Evolutionary conservation across 176 grass and related monocot genomes (phyloP), one percentile per base, ranked within the genome.

Genomic region (Thalia dealbata): DNA sequence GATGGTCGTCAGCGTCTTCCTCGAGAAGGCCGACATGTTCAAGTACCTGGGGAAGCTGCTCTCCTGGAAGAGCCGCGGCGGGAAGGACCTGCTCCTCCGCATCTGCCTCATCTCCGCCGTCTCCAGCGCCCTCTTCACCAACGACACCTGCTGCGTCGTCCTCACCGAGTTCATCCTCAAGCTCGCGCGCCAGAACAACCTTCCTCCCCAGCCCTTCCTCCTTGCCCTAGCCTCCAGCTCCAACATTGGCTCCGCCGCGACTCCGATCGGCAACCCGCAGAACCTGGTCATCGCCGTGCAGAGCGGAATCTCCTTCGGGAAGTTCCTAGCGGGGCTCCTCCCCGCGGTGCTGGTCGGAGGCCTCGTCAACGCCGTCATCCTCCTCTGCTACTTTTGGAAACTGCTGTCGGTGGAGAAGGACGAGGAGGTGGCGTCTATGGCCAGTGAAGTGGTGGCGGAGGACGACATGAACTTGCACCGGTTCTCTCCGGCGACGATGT

Each of bases 221-320:
- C 79, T 97, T 0, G 93, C 89, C 3, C 85, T 97, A 0, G 93
- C 93, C 14, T 96, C 89, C 2, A 82, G 82, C 61, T 90, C 93
- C 26, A 97, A 97, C 73, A 92, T 97, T 75, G 93, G 93, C 0
- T 92, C 89, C 0, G 89, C 93, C 0, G 73, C 89, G 0, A 97
- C 93, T 19, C 93, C 93, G 16, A 97, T 97, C 65, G 93, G 93
- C 30, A 97, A 97, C 81, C 93, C 93, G 14, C 93, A 97, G 83
- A 97, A 97, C 84, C 76, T 97, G 3, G 93, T 97, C 1, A 97
- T 97, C 70, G 95, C 95, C 26, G 95, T 99, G 7, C 95, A 91
- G 81, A 93, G 95, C 73, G 84, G 88, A 27, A 91, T 99, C 41
- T 70, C 95, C 6, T 99, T 99, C 50, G 87, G 87, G 13, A 58